These are phyloP conservation scores for Vigna radiata DNA, from an alignment of 306 rosid species.

Conservation along the genomic window DNA sequence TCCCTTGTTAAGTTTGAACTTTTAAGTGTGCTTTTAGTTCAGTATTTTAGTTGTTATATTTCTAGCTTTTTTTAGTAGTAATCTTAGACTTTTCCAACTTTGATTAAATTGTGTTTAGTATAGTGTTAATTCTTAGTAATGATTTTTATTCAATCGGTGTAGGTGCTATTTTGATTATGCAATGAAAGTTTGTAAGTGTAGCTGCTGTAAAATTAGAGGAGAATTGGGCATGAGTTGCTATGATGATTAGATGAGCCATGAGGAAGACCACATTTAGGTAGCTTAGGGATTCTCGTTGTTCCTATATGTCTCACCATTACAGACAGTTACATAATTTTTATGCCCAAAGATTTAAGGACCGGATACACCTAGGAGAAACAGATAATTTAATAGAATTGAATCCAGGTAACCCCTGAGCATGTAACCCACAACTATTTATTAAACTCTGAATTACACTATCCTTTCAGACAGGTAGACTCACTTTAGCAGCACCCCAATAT, in stretches of 20 bases:
- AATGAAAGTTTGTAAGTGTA: too few relatives aligned
- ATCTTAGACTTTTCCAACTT: too few relatives aligned
- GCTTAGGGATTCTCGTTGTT: neutral
- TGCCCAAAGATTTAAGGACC: slow-evolving; percentile 13
- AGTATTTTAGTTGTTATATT: too few relatives aligned
- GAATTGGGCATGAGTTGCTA: too few relatives aligned
- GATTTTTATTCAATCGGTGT: too few relatives aligned
- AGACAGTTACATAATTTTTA: slow-evolving; percentile 5
- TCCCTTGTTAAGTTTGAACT: too few relatives aligned
- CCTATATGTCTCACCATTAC: neutral
- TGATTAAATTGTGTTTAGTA: too few relatives aligned
- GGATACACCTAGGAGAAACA: neutral
- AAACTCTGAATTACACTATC: neutral
- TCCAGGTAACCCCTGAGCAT: neutral
- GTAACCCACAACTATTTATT: neutral
- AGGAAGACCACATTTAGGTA: neutral
- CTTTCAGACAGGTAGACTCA: neutral
- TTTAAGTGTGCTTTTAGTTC: too few relatives aligned
- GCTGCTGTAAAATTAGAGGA: too few relatives aligned
- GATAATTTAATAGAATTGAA: neutral
- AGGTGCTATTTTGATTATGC: too few relatives aligned
- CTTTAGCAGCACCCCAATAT: neutral
- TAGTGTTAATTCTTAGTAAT: too few relatives aligned
- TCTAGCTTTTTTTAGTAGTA: too few relatives aligned
- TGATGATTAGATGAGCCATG: neutral